These are phyloP conservation scores for Neopestalotiopsis sp. DNA, from an alignment of 2,329 filamentous ascomycete species.

Conservation along the genomic window DNA sequence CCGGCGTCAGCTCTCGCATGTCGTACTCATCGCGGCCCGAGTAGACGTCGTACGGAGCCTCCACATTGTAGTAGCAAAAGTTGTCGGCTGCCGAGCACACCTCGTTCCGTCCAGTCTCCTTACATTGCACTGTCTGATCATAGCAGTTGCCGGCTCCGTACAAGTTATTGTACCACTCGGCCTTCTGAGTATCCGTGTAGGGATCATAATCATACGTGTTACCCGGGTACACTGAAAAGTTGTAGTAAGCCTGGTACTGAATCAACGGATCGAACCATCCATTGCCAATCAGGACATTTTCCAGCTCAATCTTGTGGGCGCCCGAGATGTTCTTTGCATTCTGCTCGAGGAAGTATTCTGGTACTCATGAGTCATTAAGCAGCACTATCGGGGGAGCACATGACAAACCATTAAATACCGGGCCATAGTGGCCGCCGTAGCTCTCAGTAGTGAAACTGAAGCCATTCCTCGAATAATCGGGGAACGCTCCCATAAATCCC, in stretches of 20 bases:
- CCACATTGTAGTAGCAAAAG: constrained; percentile 60
- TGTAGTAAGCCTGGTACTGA: constrained; percentile 62
- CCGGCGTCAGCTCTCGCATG: constrained; percentile 56
- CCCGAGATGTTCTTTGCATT: constrained; percentile 48
- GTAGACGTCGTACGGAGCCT: constrained; percentile 54
- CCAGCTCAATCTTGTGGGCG: constrained; percentile 52
- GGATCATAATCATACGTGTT: constrained; percentile 62
- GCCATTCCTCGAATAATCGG: constrained; percentile 49
- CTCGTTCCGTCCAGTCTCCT: constrained; percentile 52
- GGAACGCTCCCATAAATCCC: constrained; percentile 67
- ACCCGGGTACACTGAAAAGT: constrained; percentile 58
- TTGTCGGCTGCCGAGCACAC: constrained; percentile 59
- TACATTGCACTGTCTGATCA: constrained; percentile 60
- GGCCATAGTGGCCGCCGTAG: constrained; percentile 63
- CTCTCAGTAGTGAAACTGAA: constrained; percentile 62
- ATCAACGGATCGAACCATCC: constrained; percentile 61
- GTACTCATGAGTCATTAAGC: background rate
- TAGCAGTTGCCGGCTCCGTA: constrained; percentile 66
- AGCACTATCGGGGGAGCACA: background rate
- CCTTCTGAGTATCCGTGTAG: constrained; percentile 53
- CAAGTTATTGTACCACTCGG: constrained; percentile 61
- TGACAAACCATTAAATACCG: constrained; percentile 51
- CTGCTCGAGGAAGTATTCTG: constrained; percentile 48
- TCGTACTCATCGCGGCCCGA: constrained; percentile 64
- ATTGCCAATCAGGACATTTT: constrained; percentile 59